Evolutionary conservation across 2,329 filamentous ascomycete species (phyloP).

Genomic region (Blastomyces parvus): DNA sequence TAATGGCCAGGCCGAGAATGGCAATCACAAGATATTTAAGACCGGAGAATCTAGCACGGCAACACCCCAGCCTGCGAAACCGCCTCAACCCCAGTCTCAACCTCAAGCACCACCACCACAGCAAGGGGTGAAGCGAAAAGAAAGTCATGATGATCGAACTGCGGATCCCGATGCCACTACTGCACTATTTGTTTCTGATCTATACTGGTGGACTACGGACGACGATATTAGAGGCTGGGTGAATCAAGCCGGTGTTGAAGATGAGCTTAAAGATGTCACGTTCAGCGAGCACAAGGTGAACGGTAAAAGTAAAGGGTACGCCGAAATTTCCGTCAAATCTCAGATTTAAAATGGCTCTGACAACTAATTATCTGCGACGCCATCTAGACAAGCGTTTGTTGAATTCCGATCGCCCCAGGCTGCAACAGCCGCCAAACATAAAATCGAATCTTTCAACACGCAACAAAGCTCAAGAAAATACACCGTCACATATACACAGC

Average conservation of each 20-base stretch:
- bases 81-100: constrained; percentile 26
- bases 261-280: constrained; percentile 81
- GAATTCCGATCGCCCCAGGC: constrained; percentile 78
- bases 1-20: constrained; percentile 21
- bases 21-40: constrained; percentile 18
- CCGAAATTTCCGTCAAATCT: constrained; percentile 12
- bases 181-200: constrained; percentile 75
- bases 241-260: constrained; percentile 67
- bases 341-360: not conserved
- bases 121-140: constrained; percentile 55
- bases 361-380: not conserved
- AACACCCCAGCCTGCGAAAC: constrained; percentile 18
- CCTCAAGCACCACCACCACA: constrained; percentile 40
- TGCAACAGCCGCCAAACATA: constrained; percentile 72
- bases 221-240: constrained; percentile 88
- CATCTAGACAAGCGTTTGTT: constrained; percentile 61
- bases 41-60: constrained; percentile 18
- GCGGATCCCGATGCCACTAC: constrained; percentile 53
- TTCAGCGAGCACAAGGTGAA: constrained; percentile 99
- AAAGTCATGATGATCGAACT: constrained; percentile 45
- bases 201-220: constrained; percentile 96
- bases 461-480: constrained; percentile 55
- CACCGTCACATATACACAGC: constrained; percentile 63
- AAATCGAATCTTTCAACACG: constrained; percentile 57
- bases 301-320: constrained; percentile 94